Evolutionary conservation across 768 basidiomycete species (phyloP).

Genomic region (Rubroboletus satanas): DNA sequence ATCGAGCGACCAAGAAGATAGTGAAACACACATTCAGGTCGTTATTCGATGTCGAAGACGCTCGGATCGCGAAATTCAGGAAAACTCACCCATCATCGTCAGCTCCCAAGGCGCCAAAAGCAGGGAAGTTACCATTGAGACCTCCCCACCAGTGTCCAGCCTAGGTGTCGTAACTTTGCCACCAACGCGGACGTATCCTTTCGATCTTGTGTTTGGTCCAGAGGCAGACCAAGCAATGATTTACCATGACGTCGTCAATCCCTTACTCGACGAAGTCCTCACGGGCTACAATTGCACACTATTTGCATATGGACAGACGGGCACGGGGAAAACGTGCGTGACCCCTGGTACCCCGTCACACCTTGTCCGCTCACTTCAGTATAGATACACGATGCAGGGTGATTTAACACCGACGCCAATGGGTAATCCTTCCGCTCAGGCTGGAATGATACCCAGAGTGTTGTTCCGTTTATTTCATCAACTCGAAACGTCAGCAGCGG

Average conservation of each 20-base stretch:
- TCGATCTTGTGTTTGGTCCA: slow-evolving; percentile 94
- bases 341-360: background rate
- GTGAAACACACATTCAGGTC: slow-evolving; percentile 88
- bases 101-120: slow-evolving; percentile 71
- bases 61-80: slow-evolving; percentile 79
- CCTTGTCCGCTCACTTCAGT: slow-evolving; percentile 9
- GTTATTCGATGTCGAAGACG: slow-evolving; percentile 86
- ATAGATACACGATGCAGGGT: slow-evolving; percentile 95
- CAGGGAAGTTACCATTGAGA: slow-evolving; percentile 78
- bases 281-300: slow-evolving; percentile 95
- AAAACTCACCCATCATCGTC: slow-evolving; percentile 86
- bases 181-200: slow-evolving; percentile 83
- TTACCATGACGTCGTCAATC: slow-evolving; percentile 89
- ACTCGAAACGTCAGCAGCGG: slow-evolving; percentile 69
- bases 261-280: slow-evolving; percentile 91
- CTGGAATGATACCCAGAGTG: slow-evolving; percentile 94
- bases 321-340: slow-evolving; percentile 95
- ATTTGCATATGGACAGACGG: slow-evolving; percentile 98
- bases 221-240: slow-evolving; percentile 94
- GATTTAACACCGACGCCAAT: slow-evolving; percentile 78
- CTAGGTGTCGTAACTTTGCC: slow-evolving; percentile 73
- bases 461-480: slow-evolving; percentile 88
- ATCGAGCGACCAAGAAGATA: slow-evolving; percentile 33
- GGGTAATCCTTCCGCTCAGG: slow-evolving; percentile 83
- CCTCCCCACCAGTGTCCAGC: slow-evolving; percentile 61